Evolutionary conservation across 2,329 filamentous ascomycete genomes (phyloP).

Genomic region (Podosphaera xanthii): DNA sequence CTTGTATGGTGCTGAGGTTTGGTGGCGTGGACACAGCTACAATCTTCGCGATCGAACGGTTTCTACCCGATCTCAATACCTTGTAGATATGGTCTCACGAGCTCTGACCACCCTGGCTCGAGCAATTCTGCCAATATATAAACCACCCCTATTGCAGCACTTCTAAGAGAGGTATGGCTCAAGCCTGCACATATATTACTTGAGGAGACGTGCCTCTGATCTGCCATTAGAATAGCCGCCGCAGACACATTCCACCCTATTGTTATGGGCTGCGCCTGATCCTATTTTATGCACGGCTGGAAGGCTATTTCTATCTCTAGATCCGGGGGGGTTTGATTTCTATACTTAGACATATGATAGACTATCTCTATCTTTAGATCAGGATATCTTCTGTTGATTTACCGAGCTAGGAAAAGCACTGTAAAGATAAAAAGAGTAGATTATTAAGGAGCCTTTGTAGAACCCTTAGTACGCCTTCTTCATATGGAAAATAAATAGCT

Average conservation of each 20-base stretch:
- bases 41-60: background rate
- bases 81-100: background rate
- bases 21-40: background rate
- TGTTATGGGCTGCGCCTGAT: too few relatives aligned
- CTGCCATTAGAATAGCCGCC: background rate
- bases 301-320: too few relatives aligned
- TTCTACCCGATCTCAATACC: background rate
- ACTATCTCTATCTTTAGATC: too few relatives aligned
- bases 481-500: too few relatives aligned
- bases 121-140: background rate
- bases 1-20: background rate
- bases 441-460: too few relatives aligned
- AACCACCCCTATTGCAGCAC: background rate
- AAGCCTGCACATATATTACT: background rate
- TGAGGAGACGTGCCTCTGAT: background rate
- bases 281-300: too few relatives aligned
- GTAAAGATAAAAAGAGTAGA: too few relatives aligned
- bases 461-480: too few relatives aligned
- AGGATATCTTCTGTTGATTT: too few relatives aligned
- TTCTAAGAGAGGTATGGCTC: background rate
- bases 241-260: background rate
- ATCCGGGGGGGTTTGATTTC: too few relatives aligned
- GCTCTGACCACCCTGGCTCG: background rate
- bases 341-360: too few relatives aligned
- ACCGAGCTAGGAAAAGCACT: too few relatives aligned